Base-by-base conservation (phyloP, 192 early-diverging fungal species). In the Backusella morwellensis region DNA sequence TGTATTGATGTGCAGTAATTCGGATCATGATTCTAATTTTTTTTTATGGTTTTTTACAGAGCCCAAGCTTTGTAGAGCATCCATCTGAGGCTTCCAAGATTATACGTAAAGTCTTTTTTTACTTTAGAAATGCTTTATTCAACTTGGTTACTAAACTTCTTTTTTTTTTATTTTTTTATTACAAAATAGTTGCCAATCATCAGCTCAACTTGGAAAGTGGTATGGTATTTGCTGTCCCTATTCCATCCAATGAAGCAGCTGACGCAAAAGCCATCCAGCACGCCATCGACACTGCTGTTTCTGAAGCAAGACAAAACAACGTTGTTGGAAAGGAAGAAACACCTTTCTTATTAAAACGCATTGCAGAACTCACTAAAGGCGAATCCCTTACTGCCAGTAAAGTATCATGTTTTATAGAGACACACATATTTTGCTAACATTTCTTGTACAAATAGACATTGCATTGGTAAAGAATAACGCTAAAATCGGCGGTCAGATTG, bases 381-480 rank as follows among this genome's bases (percentile, higher is more conserved):
- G 85, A 88, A 35, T 97, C 96, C 26, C 84, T 95, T 38, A 80
- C 86, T 44, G 84, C 95, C 40, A 95, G 93, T 95, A 89, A 72
- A 80, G 90, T 81, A 34, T 41, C 6, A 32, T 38, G 15, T 42
- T 66, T 23, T 38, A 14, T 68, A 14, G 26, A 29, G 80, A 78
- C 92, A 67, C 12, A 66, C 0, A 34, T 12, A 7, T 32, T 21
- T 56, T 35, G 15, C n/a, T 40, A 32, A 21, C 15, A 14, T 47
- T 71, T 47, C 1, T 50, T 69, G 11, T 71, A 50, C 47, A 50
- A 38, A 41, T 66, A 92, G 91, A 99, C 80, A 94, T 98, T 78
- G 93, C 93, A 0, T 82, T 99, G 8, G 90, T 99, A 38, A 96
- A 95, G 81, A 95, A 98, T 77, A 99, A 99, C 78, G 97, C 96